phyloP scores from a whole-genome alignment of 139 green algal genomes.

The Parachlorella kessleri region DNA sequence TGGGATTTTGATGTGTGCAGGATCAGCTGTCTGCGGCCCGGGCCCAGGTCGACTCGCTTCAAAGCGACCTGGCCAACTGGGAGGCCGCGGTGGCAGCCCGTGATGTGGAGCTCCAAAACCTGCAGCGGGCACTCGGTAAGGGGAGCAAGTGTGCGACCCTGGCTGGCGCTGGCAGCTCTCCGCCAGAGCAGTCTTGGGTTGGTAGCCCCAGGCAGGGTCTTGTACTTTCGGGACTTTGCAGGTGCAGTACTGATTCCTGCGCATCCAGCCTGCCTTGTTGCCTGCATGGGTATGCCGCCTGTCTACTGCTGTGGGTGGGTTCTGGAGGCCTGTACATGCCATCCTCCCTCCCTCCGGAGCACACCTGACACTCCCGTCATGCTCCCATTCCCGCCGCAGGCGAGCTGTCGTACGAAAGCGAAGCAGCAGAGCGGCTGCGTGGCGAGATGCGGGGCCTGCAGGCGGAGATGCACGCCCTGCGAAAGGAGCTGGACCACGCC shows the following conservation, averaged over 20 bases:
- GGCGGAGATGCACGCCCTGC: constrained; percentile 33
- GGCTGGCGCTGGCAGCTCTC: not conserved
- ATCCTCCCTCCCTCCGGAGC: no score
- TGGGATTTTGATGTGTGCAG: no score
- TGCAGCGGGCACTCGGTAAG: constrained; percentile 46
- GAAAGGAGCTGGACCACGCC: constrained; percentile 19
- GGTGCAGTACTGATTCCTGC: no score
- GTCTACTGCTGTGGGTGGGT: no score
- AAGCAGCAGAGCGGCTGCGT: constrained; percentile 29
- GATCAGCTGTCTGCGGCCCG: constrained; percentile 14
- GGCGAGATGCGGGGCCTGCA: constrained; percentile 15
- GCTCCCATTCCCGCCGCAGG: no score
- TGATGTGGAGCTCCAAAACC: constrained; percentile 46
- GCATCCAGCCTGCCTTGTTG: no score
- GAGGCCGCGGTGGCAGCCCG: constrained; percentile 26
- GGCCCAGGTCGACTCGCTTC: not conserved
- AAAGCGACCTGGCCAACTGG: constrained; percentile 31
- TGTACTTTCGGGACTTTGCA: no score
- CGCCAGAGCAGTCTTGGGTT: not conserved
- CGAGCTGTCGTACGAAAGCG: constrained; percentile 49
- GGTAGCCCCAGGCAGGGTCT: not conserved
- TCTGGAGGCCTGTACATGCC: not conserved
- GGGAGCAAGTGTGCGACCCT: no score
- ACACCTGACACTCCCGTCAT: no score
- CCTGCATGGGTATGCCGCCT: no score